Evolutionary conservation across 139 green algal genomes (phyloP), one percentile per base, ranked within the genome.

Genomic region (Tetratostichococcus sp.): DNA sequence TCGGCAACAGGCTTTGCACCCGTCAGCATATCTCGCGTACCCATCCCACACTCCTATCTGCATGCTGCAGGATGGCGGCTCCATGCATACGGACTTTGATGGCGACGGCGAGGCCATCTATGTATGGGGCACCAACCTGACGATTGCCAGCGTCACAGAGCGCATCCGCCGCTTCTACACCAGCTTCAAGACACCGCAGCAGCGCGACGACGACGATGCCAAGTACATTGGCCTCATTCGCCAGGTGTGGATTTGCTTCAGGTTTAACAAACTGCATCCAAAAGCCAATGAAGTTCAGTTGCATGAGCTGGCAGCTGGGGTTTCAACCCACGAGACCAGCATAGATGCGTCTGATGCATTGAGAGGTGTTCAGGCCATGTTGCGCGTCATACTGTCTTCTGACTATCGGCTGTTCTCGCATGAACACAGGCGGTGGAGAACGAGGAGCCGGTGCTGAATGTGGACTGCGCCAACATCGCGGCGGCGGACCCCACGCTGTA

Each of bases 111-210:
- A 90, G 21, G 81, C 69, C 66, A 93, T 86, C 21, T 95, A 85
- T 74, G 86, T 98, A 33, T 98, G 94, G 94, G 94, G 94, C 42
- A 98, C 94, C 39, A 91, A 88, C 71, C 77, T 98, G 32, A 90
- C 85, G 68, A 79, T 90, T 23, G 34, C 76, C 32, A 69, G 87
- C 73, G 67, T 82, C 26, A 67, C 69, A 17, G 65, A 78, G 73
- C 68, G 57, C 5, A 43, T 87, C 17, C 42, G 65, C 25, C 70
- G 81, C 43, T 83, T 90, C 28, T 71, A 86, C 67, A 50, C 50
- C 23, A 73, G 77, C 21, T 94, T 94, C 77, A 84, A 77, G n/a
- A 43, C 76, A n/a, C 66, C 72, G 30, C 80, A 79, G 62, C 69
- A 75, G 6, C 72, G 30, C 21, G 72, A 50, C 1, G 77, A 77